Base-by-base conservation (phyloP, 2,329 filamentous ascomycete genomes). In the Colletotrichum echinochloae region DNA sequence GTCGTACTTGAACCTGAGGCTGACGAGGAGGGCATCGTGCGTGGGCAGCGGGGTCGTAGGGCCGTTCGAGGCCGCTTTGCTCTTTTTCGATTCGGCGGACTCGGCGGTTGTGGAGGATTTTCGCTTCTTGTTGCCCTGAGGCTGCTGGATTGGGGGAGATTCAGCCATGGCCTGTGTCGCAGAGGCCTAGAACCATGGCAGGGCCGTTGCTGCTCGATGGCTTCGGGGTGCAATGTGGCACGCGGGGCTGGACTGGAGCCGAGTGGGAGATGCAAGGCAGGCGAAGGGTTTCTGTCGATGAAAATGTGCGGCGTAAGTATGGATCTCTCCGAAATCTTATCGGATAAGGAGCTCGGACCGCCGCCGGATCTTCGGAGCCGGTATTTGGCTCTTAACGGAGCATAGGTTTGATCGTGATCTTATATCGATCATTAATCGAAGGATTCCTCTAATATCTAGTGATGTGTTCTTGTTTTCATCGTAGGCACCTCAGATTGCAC, bases 1-100 rank as follows among this genome's bases (percentile, higher is more conserved):
- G 56, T 87, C 81, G 78, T 86, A 86, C 62, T 83, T 84, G 4
- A 79, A 73, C 26, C 78, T 77, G 23, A 90, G 81, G 61, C 84
- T 80, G 30, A 77, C 74, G 66, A 86, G 76, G n/a, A 86, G 75
- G 12, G 80, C 75, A 66, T 82, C 82, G 76, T 85, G 81, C 28
- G 85, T 81, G 14, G 75, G 76, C 74, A 51, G 78, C 77, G 30
- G 80, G 73, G 62, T 75, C 52, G 72, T 78, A 55, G 54, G 60
- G 69, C 71, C 72, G 52, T 56, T 70, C 8, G 70, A 57, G 35
- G 54, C 39, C 16, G 60, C 46, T 35, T 56, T 71, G 54, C 11
- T 60, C 55, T 60, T 71, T 51, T 73, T 73, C 14, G 54, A 46
- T n/a, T 69, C 72, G 18, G 48, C 14, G 39, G 66, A 23, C 41